phyloP scores from a whole-genome alignment of 2,329 filamentous ascomycete genomes.

The Tolypocladium pustulatum region DNA sequence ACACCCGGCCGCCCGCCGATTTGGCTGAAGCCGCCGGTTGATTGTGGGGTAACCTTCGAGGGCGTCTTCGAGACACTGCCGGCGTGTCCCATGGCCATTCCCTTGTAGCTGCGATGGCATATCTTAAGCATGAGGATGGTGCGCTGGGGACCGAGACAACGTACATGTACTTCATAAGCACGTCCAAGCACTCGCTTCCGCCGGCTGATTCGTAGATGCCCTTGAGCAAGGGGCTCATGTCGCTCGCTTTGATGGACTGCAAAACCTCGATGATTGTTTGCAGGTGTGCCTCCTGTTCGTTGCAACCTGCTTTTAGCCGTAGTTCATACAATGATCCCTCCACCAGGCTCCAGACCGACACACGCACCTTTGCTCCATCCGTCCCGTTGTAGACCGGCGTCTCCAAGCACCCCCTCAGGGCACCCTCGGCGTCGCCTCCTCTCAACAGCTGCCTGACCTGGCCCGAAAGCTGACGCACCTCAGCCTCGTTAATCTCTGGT shows the following conservation, averaged over 20 bases:
- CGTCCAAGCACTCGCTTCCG: constrained; percentile 78
- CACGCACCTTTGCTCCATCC: constrained; percentile 42
- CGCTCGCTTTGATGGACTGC: constrained; percentile 89
- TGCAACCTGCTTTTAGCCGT: not conserved
- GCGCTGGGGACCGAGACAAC: constrained; percentile 19
- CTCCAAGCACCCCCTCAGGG: constrained; percentile 74
- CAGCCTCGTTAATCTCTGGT: constrained; percentile 62
- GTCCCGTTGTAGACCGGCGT: constrained; percentile 64
- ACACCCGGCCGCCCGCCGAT: constrained; percentile 45
- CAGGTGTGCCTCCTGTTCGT: constrained; percentile 65
- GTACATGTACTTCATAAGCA: constrained; percentile 96
- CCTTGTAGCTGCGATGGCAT: constrained; percentile 60
- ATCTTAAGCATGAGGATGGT: not conserved
- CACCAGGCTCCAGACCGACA: not conserved
- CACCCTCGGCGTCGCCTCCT: constrained; percentile 79
- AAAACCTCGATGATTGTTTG: constrained; percentile 86
- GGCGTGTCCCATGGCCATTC: constrained; percentile 53
- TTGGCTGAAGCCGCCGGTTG: constrained; percentile 77
- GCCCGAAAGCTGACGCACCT: constrained; percentile 65
- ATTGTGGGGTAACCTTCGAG: constrained; percentile 54
- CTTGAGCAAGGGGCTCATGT: constrained; percentile 84
- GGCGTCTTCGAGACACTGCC: constrained; percentile 32
- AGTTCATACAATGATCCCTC: not conserved
- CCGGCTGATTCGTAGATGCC: constrained; percentile 69
- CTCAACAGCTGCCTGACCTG: constrained; percentile 83